phyloP scores from a whole-genome alignment of 495 filamentous ascomycete genomes.

The Xylaria nigripes region DNA sequence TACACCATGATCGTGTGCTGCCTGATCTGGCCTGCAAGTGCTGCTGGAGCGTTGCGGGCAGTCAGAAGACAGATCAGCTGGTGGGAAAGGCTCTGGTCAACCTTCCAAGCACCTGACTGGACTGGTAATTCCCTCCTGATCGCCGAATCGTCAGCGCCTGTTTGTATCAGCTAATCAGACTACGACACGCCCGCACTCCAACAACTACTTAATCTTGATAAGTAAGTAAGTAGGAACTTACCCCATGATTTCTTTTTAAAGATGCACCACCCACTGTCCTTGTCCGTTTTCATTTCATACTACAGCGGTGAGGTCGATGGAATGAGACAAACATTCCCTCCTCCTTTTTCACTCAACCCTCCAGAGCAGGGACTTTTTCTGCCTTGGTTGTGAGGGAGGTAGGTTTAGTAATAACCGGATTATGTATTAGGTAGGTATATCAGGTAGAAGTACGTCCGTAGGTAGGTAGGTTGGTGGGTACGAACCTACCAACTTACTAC shows the following conservation, averaged over 20 bases:
- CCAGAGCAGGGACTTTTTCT: neutral
- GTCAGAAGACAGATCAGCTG: neutral
- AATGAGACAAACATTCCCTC: conserved; percentile 2
- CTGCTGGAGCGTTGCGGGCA: neutral
- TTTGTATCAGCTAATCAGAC: conserved; percentile 11
- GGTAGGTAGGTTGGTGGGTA: too few species aligned
- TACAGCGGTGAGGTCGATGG: neutral
- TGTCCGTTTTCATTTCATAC: neutral
- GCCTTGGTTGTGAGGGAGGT: neutral
- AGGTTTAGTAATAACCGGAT: too few species aligned
- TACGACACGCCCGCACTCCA: conserved; percentile 10
- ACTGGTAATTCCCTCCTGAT: neutral
- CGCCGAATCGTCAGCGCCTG: conserved; percentile 2
- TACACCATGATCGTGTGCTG: too few species aligned
- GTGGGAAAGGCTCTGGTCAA: neutral
- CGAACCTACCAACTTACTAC: too few species aligned
- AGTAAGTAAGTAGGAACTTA: neutral
- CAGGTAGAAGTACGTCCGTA: too few species aligned
- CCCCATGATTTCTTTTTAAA: conserved; percentile 6
- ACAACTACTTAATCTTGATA: neutral
- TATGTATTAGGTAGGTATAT: too few species aligned
- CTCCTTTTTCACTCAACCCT: neutral
- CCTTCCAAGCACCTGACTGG: neutral
- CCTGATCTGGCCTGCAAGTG: too few species aligned
- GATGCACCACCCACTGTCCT: neutral